Conservation (phyloP, 83 land plant genomes). For the Picea mariana region DNA sequence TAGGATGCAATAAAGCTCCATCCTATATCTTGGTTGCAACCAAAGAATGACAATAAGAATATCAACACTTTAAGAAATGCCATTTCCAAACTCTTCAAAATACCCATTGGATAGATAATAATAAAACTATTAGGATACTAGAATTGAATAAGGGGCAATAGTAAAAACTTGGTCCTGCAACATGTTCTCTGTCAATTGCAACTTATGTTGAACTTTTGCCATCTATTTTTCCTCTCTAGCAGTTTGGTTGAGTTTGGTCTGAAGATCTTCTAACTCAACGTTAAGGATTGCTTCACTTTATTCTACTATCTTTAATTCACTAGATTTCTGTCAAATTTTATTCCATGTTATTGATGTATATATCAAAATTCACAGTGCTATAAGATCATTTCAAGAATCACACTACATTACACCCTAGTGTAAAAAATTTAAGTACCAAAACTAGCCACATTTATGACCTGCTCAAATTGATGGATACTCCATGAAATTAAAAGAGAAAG, state of each 20-base stretch:
- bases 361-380: too few species aligned
- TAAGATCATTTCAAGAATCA: background rate
- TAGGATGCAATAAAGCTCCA: too few species aligned
- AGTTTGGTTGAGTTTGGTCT: background rate
- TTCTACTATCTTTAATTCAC: too few species aligned
- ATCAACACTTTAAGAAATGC: too few species aligned
- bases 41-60: too few species aligned
- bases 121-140: too few species aligned
- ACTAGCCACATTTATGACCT: background rate
- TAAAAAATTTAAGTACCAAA: background rate
- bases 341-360: too few species aligned
- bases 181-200: slow-evolving; percentile 15
- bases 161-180: background rate
- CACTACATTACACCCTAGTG: background rate
- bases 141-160: too few species aligned
- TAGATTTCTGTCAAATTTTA: too few species aligned
- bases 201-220: slow-evolving; percentile 44
- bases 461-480: background rate
- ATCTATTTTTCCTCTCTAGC: slow-evolving; percentile 5
- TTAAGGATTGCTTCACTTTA: background rate
- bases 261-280: background rate
- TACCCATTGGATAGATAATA: too few species aligned
- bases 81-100: too few species aligned
- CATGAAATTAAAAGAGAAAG: background rate
- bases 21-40: too few species aligned